Conservation (phyloP, 768 basidiomycete species). For the Kwoniella shandongensis region DNA sequence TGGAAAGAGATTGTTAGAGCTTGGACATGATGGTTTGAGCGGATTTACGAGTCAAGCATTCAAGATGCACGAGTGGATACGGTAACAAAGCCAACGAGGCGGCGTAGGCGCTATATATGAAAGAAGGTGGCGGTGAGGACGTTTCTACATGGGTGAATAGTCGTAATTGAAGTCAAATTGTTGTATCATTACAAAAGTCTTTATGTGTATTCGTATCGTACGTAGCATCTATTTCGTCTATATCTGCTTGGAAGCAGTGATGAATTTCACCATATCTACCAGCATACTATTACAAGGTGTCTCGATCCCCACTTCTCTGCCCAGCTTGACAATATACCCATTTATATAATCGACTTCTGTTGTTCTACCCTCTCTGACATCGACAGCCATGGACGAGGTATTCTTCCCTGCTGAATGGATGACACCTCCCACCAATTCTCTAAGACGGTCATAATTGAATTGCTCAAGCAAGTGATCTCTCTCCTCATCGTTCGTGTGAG, state of each 20-base stretch:
- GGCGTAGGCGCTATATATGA: no score
- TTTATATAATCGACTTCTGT: constrained; percentile 84
- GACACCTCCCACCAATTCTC: constrained; percentile 1
- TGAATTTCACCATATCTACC: constrained; percentile 48
- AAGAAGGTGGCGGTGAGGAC: background rate
- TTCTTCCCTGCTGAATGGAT: constrained; percentile 64
- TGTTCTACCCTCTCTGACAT: constrained; percentile 61
- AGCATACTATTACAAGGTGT: constrained; percentile 58
- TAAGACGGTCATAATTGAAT: constrained; percentile 9
- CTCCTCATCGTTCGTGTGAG: background rate
- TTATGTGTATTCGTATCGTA: background rate
- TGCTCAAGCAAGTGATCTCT: background rate
- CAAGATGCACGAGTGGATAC: constrained; percentile 76
- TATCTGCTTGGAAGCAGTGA: constrained; percentile 18
- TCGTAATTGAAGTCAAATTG: background rate
- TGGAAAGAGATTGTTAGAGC: constrained; percentile 38
- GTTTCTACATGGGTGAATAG: background rate
- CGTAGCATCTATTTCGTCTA: background rate
- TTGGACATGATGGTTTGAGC: constrained; percentile 67
- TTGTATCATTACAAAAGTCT: no score
- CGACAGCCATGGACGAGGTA: constrained; percentile 76
- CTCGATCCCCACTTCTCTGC: constrained; percentile 60
- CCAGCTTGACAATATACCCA: constrained; percentile 72
- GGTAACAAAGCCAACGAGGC: constrained; percentile 59
- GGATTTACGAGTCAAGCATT: constrained; percentile 66